Evolutionary conservation across 1,284 basidiomycete genomes (phyloP), one percentile per base, ranked within the genome.

Genomic region (Fomitopsis schrenkii): DNA sequence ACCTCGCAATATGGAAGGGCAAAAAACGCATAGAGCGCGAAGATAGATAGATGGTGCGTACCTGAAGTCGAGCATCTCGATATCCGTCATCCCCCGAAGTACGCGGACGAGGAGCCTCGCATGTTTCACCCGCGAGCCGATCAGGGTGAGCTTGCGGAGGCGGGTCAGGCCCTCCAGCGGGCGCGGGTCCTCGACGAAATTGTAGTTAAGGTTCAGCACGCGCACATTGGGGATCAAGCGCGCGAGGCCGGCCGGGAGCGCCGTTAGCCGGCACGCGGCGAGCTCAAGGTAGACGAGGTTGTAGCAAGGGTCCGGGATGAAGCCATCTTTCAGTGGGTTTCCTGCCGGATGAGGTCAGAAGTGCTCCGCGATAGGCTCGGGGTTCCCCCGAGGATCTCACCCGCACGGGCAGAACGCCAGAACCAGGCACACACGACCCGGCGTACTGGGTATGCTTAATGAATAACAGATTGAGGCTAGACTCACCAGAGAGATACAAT

Each of bases 161-260:
- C 91, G 79, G 61, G 75, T 80, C 63, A 97, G 80, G n/a, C 91
- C 93, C 52, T 82, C 82, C 61, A 98, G 77, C 46, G 79, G 76
- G 61, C 83, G 79, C 61, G 84, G 82, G 65, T 95, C 87, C 76
- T 83, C 85, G 68, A 97, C 72, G 76, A 95, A 97, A 75, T 97
- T 97, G 80, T 96, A 96, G 80, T 97, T 97, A 66, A 97, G 83
- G 78, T 98, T 98, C 72, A 99, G 80, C 62, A 91, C 90, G 61
- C 95, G 89, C 67, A 99, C 78, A 75, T 97, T 98, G 28, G 97
- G 97, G 53, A 89, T 79, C 55, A 92, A 76, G 44, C 72, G 71
- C 41, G 84, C 81, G 63, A 98, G 79, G 42, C 86, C 83, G 59
- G 76, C 68, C 3, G 97, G 95, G 59, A 98, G 83, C 50, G 72